Evolutionary conservation across 208 protist species (phyloP), one percentile per base, ranked within the genome.

Genomic region (Wallacemonas rigidus): DNA sequence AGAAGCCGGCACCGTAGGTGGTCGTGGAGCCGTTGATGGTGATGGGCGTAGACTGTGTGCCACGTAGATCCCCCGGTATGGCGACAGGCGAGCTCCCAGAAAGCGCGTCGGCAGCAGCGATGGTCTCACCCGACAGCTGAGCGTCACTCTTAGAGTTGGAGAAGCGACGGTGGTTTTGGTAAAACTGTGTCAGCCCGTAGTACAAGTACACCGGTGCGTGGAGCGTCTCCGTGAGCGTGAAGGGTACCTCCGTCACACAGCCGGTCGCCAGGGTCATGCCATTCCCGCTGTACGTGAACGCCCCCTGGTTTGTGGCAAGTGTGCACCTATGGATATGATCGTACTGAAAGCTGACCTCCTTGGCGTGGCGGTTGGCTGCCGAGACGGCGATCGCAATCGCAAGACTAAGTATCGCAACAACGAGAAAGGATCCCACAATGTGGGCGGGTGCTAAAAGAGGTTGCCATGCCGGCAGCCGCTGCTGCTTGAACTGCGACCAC

Each of bases 81-180:
- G 77, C 76, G 45, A 97, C 73, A 11, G 94, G 94, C 17, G 81
- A 74, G 54, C 67, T 58, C 61, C 85, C 85, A 12, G 64, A 64
- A 2, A 90, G 48, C 7, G 45, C 50, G 44, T 81, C 3, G 17
- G 71, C 45, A 0, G 11, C 36, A 3, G 56, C 38, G n/a, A 84
- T 69, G 35, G 26, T 36, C 48, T 68, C 39, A 1, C 95, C 95
- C 2, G 77, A 58, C 39, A 98, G 81, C 77, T 98, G 95, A 8
- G 60, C 56, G 67, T 94, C 87, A 40, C 74, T 90, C 58, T 86
- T 76, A 8, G 89, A 96, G 48, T 88, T 85, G 3, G 82, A 85
- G 82, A 99, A 99, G 26, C 94, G 80, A 9, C 98, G 83, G 75
- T 99, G 98, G 81, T 99, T 99, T 79, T 99, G 98, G 82, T 98